These are phyloP conservation scores for Periglandula ipomoeae DNA, from an alignment of 2,329 filamentous ascomycete genomes.

Conservation along the genomic window DNA sequence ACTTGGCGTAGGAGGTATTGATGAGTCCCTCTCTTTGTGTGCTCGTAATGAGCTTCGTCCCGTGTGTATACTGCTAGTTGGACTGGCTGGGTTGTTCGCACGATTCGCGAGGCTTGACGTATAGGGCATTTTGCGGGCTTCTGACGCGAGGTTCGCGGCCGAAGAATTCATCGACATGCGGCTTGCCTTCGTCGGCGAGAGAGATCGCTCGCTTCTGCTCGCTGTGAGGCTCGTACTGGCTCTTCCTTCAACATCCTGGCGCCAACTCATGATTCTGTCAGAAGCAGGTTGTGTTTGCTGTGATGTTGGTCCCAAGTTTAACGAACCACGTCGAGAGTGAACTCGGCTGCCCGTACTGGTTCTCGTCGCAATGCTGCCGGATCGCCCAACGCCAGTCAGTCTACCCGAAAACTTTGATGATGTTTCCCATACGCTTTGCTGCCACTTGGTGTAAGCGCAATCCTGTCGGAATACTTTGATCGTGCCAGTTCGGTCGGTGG, in stretches of 20 bases:
- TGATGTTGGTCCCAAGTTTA: conserved; percentile 27
- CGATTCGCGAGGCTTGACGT: conserved; percentile 17
- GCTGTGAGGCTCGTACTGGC: conserved; percentile 30
- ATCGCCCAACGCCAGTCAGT: conserved; percentile 45
- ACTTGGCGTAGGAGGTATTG: conserved; percentile 42
- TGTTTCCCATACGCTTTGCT: conserved; percentile 68
- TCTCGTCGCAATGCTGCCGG: conserved; percentile 46
- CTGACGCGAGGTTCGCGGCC: conserved; percentile 32
- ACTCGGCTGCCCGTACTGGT: conserved; percentile 39
- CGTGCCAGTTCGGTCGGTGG: conserved; percentile 75
- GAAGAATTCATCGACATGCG: conserved; percentile 27
- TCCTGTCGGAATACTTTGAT: conserved; percentile 97
- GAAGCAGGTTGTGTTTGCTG: conserved; percentile 30
- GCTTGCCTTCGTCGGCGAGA: conserved; percentile 41
- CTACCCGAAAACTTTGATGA: conserved; percentile 67
- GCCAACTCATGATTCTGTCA: conserved; percentile 83
- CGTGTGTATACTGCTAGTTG: conserved; percentile 24
- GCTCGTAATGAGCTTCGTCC: conserved; percentile 17
- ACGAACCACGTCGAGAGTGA: conserved; percentile 45
- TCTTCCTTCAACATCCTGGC: conserved; percentile 52
- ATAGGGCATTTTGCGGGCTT: conserved; percentile 37
- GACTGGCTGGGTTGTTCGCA: conserved; percentile 25
- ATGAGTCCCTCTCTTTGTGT: conserved; percentile 17
- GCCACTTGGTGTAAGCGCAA: conserved; percentile 73
- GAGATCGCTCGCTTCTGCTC: conserved; percentile 41